Base-by-base conservation (phyloP, 805 yeast genomes). In the Sugiyamaella valdiviana region DNA sequence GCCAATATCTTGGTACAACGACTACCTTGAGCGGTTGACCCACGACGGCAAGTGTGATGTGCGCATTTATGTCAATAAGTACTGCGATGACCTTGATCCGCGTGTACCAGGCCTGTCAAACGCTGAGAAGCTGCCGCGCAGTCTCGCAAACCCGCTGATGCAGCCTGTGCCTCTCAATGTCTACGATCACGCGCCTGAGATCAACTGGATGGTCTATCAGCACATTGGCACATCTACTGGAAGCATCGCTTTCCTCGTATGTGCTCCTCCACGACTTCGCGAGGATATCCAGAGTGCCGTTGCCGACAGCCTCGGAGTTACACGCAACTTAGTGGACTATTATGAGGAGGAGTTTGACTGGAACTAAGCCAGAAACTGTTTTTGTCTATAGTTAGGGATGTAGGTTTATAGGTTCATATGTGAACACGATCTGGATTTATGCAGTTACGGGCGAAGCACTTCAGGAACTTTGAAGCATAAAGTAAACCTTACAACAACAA, bases 1-100 rank as follows among this genome's bases (percentile, higher is more conserved):
- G 36, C 73, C 80, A 5, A 59, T 85, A 16, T 54, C 57, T n/a
- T 78, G 78, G 78, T 77, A 78, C 54, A 43, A 54, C 5, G 63
- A 59, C 2, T 80, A 78, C 54, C 57, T 79, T 37, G 57, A 46
- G n/a, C n/a, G 24, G n/a, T 36, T 48, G 21, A 24, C 42, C 21
- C 12, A 36, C 19, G 14, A 12, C 16, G 37, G 23, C 7, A 39
- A 21, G 6, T 36, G 49, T 12, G 39, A 41, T 12, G 32, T 39
- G 19, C 22, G 22, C 6, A 41, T 46, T 7, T 32, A 17, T 24
- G 45, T 32, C 12, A 29, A 42, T 19, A 15, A 26, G 22, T 17
- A 20, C 19, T 43, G 22, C 17, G 46, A 43, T 29, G 22, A 20
- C 6, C 32, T 29, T 10, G 24, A 24, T 15, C 17, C 39, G 4